phyloP scores from a whole-genome alignment of 1,139 yeast species.

The Hansenula anomala region DNA sequence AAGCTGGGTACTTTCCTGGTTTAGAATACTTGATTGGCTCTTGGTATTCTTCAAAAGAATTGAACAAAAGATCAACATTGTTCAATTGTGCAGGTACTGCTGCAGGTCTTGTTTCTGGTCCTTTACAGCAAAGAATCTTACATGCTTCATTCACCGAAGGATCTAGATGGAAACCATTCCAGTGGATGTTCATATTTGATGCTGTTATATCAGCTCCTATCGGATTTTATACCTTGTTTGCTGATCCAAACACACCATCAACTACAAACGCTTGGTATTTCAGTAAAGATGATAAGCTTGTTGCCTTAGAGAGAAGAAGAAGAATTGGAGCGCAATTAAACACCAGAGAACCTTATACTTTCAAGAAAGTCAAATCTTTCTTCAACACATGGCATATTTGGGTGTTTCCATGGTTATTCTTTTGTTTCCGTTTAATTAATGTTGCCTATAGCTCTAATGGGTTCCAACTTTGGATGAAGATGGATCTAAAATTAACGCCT shows the following conservation, averaged over 20 bases:
- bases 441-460: constrained; percentile 42
- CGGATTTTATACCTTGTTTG: constrained; percentile 29
- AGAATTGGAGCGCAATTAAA: constrained; percentile 38
- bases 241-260: constrained; percentile 36
- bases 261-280: constrained; percentile 29
- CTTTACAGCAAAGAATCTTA: constrained; percentile 38
- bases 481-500: constrained; percentile 32
- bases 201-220: constrained; percentile 29
- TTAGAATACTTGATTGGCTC: constrained; percentile 44
- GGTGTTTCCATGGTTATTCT: constrained; percentile 37
- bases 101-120: constrained; percentile 43
- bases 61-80: constrained; percentile 42
- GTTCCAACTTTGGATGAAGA: constrained; percentile 46
- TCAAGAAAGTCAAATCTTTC: constrained; percentile 32
- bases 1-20: constrained; percentile 54
- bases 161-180: constrained; percentile 35
- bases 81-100: constrained; percentile 43
- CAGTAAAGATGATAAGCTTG: constrained; percentile 24
- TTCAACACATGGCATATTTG: constrained; percentile 42
- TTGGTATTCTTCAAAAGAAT: constrained; percentile 38
- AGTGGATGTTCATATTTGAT: constrained; percentile 48
- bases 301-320: constrained; percentile 35
- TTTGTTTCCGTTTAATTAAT: constrained; percentile 43
- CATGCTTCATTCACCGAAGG: constrained; percentile 21
- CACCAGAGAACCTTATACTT: constrained; percentile 36